These are phyloP conservation scores for Nidula microcarpa DNA, from an alignment of 768 basidiomycete genomes.

Conservation along the genomic window DNA sequence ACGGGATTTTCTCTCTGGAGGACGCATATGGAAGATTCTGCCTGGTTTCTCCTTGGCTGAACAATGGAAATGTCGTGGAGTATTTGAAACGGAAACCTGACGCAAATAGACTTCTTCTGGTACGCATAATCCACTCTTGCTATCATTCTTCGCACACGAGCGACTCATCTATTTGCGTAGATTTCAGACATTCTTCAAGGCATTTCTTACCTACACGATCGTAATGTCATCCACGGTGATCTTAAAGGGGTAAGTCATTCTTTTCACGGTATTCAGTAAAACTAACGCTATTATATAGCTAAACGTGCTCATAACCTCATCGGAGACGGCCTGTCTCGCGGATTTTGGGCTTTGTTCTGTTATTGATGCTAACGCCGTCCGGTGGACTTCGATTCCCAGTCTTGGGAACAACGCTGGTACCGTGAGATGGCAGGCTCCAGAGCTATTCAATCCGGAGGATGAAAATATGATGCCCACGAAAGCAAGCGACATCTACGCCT, in stretches of 20 bases:
- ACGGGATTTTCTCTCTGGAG: conserved; percentile 3
- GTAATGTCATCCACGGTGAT: conserved; percentile 11
- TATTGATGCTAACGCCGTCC: conserved; percentile 11
- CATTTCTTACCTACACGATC: conserved; percentile 10
- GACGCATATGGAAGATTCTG: neutral
- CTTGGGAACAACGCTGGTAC: conserved; percentile 12
- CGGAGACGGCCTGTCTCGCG: neutral
- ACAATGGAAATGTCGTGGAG: conserved; percentile 3
- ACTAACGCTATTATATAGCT: neutral
- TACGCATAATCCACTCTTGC: neutral
- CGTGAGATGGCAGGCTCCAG: conserved; percentile 22
- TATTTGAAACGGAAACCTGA: conserved; percentile 1
- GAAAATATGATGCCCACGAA: conserved; percentile 6
- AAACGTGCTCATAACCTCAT: neutral
- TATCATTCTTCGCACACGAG: neutral
- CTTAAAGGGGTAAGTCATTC: conserved; percentile 11
- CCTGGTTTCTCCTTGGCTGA: conserved; percentile 9
- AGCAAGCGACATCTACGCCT: conserved; percentile 23
- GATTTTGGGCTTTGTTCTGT: conserved; percentile 20
- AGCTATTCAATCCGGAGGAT: conserved; percentile 9
- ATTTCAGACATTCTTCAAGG: conserved; percentile 9
- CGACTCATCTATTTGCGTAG: neutral
- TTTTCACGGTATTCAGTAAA: neutral
- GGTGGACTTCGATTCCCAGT: conserved; percentile 2
- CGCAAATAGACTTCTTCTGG: conserved; percentile 2